A percentile compares a stretch with the other conserved stretches of the same genome.
Evolutionary conservation across 140 eudicot species (phyloP).

Genomic region (Ambrosia hybrid): DNA sequence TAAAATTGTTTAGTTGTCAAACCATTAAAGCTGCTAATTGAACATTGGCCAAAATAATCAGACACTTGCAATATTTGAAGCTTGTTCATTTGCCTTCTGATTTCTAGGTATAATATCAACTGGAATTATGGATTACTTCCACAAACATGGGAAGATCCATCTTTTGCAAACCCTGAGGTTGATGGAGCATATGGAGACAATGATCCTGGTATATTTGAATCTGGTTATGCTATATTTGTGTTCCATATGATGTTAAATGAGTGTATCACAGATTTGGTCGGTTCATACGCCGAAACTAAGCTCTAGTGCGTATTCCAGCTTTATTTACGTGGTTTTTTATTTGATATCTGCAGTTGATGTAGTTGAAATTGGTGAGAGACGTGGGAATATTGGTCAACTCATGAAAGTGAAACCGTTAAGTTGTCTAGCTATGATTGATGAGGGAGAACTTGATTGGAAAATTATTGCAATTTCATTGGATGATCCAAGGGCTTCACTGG

Average conservation of each 20-base stretch:
- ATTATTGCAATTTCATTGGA: constrained; percentile 87
- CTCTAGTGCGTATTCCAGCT: background rate
- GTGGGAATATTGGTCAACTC: constrained; percentile 69
- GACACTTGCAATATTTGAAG: background rate
- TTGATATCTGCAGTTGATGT: constrained; percentile 70
- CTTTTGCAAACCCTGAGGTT: constrained; percentile 79
- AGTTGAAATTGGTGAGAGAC: constrained; percentile 87
- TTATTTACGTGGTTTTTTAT: constrained; percentile 15
- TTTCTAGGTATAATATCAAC: constrained; percentile 80
- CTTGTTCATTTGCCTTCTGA: background rate
- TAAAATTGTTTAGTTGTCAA: background rate
- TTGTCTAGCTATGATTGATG: constrained; percentile 95
- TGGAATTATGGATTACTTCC: constrained; percentile 99
- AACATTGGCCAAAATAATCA: background rate
- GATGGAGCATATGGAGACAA: constrained; percentile 98
- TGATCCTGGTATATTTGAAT: constrained; percentile 69
- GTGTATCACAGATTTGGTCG: background rate
- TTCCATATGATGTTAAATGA: background rate
- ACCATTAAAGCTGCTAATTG: background rate
- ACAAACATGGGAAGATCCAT: constrained; percentile 99
- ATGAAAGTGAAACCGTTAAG: constrained; percentile 88
- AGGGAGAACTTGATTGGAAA: constrained; percentile 99
- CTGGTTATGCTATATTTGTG: background rate
- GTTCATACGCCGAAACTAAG: background rate
- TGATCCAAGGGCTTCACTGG: constrained; percentile 96